A percentile compares a stretch with the other conserved stretches of the same genome.
These are phyloP conservation scores for Russula vinacea DNA, from an alignment of 768 basidiomycete genomes.

Conservation along the genomic window DNA sequence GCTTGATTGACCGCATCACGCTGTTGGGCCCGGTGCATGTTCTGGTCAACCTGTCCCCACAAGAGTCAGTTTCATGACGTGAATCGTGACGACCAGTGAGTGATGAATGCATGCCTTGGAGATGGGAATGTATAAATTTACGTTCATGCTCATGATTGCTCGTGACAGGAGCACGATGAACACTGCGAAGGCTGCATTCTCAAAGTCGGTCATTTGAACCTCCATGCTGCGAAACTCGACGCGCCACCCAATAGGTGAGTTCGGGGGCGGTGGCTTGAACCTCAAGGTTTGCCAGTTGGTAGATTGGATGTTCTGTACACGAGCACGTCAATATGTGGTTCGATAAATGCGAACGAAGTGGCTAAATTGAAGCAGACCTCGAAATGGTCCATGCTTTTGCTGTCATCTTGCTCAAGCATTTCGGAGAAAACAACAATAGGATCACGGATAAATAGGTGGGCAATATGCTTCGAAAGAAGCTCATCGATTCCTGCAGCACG, in stretches of 20 bases:
- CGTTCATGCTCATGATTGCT: conserved; percentile 84
- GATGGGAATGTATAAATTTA: conserved; percentile 96
- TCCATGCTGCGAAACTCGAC: conserved; percentile 99
- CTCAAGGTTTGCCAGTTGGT: conserved; percentile 99
- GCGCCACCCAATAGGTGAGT: conserved; percentile 92
- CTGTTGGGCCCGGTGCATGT: conserved; percentile 87
- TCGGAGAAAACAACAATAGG: conserved; percentile 95
- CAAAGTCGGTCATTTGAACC: conserved; percentile 97
- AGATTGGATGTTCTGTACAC: conserved; percentile 87
- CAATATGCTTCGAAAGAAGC: conserved; percentile 83
- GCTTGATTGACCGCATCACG: conserved; percentile 71
- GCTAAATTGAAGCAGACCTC: conserved; percentile 54
- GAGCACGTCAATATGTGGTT: not conserved
- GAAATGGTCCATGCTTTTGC: conserved; percentile 87
- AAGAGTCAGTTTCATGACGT: not conserved
- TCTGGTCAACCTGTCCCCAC: conserved; percentile 82
- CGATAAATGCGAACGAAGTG: not conserved
- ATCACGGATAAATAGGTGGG: conserved; percentile 96
- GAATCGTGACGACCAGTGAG: not conserved
- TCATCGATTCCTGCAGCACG: conserved; percentile 72
- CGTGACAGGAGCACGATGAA: conserved; percentile 93
- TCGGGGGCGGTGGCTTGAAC: conserved; percentile 96
- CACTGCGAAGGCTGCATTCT: conserved; percentile 95
- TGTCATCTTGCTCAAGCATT: conserved; percentile 88
- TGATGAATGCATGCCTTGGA: conserved; percentile 64